Base-by-base conservation (phyloP, 2,329 filamentous ascomycete genomes). In the Talaromyces sp. region DNA sequence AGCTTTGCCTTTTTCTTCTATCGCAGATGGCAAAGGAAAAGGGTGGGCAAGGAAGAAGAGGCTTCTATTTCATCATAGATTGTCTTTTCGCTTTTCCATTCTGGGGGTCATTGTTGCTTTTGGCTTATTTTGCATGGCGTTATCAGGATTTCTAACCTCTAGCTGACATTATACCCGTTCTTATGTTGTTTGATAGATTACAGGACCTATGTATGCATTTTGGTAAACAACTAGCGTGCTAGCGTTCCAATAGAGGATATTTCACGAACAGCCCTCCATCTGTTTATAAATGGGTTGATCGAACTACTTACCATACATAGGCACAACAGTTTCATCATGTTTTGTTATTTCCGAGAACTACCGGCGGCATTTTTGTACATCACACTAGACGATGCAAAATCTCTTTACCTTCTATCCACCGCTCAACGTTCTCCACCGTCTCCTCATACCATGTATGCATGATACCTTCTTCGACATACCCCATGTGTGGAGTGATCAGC, bases 401-500 rank as follows among this genome's bases (percentile, higher is more conserved):
- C 2, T 78, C 77, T 64, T 85, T 78, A 0, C 84, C 85, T 19
- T 77, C 77, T 32, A 82, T 63, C 79, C 84, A 88, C n/a, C 80
- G 74, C 70, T 81, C 69, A 10, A 89, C 71, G 65, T 88, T 88
- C 64, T 84, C 84, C 0, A 82, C 84, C 66, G 87, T 85, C 67
- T 85, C 80, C 60, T 81, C 78, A 70, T 90, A 90, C 86, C 86
- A 89, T 1, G 66, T 72, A 17, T 78, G 75, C 63, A 89, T 74
- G 0, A 77, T 80, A 1, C 78, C 80, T 51, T 82, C 81, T 64
- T 88, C 84, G 0, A 89, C 86, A 68, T 90, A 91, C 0, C 87
- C 89, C 81, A 88, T 88, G 69, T 91, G 89, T 24, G 89, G 89
- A 56, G 86, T 88, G 64, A 89, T 66, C 13, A 90, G 69, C 0